Evolutionary conservation across 306 rosid genomes (phyloP), one percentile per base, ranked within the genome.

Genomic region (Begonia loranthoides): DNA sequence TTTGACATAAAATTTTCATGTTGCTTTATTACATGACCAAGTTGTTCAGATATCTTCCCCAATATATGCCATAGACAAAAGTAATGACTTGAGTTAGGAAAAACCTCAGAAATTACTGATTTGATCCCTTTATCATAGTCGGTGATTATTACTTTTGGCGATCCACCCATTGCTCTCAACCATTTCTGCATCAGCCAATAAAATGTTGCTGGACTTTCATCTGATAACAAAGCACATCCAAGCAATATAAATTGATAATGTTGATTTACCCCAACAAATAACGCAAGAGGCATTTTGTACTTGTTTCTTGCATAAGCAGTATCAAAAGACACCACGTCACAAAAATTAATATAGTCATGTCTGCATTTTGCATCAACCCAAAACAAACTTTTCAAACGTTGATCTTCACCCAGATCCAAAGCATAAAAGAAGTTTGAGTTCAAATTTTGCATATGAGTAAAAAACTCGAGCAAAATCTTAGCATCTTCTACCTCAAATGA

Each of bases 321-420:
- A 61, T 90, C 99, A 52, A 90, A 75, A 52, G 94, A 80, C 48
- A 90, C 95, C 41, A 82, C 92, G 71, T 90, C 99, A 59, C 67
- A 70, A 57, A 86, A 90, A 77, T 77, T 76, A 66, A 54, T 38
- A 63, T 90, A 90, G 67, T 90, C 99, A 47, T 80, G 82, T 88
- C 94, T 82, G 58, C 94, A 78, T 80, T 90, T 90, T 38, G 94
- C 95, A 59, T 90, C 99, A 61, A 90, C 68, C 99, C 99, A 90
- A 58, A 90, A 71, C 70, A 90, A 65, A 76, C 53, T 80, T 66
- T 75, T 82, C 62, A 86, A 73, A 14, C 94, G 81, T 50, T 82
- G 95, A 73, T 90, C 95, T 49, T 90, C 99, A 44, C 88, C 94
- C 52, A 86, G 56, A 71, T 90, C 99, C 58, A 82, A 60, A 40